Evolutionary conservation across 2,329 filamentous ascomycete genomes (phyloP).

Genomic region (Lasiodiplodia hormozganensis): DNA sequence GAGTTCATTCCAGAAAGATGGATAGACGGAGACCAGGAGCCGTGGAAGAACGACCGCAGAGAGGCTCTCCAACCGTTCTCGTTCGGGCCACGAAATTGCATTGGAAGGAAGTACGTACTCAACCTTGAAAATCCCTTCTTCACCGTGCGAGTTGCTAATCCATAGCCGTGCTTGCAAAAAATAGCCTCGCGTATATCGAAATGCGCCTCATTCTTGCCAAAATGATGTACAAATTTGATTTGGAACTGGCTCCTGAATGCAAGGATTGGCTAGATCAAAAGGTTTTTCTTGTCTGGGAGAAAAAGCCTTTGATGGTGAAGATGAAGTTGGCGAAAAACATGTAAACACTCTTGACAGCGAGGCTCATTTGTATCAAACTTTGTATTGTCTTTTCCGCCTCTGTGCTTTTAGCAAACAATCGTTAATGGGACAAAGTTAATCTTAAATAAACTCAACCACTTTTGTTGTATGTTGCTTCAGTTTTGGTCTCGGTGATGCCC

Average conservation of each 20-base stretch:
- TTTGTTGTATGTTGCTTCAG: too few relatives aligned
- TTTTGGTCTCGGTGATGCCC: too few relatives aligned
- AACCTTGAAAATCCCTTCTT: not conserved
- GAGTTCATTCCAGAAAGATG: conserved; percentile 53
- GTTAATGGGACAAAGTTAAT: too few relatives aligned
- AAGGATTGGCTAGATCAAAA: conserved; percentile 40
- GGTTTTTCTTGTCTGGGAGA: conserved; percentile 47
- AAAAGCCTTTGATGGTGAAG: conserved; percentile 40
- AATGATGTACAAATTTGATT: conserved; percentile 48
- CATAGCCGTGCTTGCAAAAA: not conserved
- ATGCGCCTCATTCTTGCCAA: conserved; percentile 50
- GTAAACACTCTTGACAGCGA: too few relatives aligned
- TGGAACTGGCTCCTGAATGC: conserved; percentile 43
- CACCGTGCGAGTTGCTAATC: not conserved
- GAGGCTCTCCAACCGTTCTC: conserved; percentile 53
- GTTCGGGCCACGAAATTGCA: conserved; percentile 49
- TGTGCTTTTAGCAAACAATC: too few relatives aligned
- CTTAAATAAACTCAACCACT: too few relatives aligned
- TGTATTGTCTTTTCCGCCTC: too few relatives aligned
- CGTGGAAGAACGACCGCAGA: conserved; percentile 40
- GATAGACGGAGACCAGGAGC: conserved; percentile 38
- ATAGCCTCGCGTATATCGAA: conserved; percentile 47
- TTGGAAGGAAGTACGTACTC: conserved; percentile 42
- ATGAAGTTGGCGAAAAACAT: not conserved
- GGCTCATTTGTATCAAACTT: too few relatives aligned